Conservation (phyloP, 1,284 basidiomycete species). For the Rhodotorula sp. region DNA sequence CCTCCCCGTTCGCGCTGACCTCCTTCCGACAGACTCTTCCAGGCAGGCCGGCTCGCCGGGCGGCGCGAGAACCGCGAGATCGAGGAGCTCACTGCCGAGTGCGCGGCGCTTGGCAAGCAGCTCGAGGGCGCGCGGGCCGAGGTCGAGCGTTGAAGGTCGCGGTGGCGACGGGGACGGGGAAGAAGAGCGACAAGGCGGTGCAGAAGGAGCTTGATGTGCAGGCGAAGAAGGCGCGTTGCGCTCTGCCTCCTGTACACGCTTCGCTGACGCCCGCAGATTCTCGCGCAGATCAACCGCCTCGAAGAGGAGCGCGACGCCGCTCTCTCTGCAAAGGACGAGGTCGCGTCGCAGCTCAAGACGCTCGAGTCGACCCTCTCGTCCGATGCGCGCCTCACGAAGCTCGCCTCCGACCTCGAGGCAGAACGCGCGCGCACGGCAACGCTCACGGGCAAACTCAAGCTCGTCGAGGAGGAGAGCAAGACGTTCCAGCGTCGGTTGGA, state of each 20-base stretch:
- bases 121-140: not conserved
- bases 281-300: slow-evolving; percentile 1
- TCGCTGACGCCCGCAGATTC: too few species aligned
- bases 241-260: too few species aligned
- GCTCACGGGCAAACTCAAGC: not conserved
- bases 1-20: too few species aligned
- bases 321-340: not conserved
- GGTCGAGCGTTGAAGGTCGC: not conserved
- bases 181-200: not conserved
- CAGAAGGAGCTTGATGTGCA: not conserved
- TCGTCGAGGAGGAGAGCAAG: not conserved
- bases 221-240: slow-evolving; percentile 2
- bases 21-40: not conserved
- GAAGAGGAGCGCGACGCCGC: slow-evolving; percentile 9
- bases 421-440: not conserved
- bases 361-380: not conserved
- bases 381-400: not conserved
- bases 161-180: too few species aligned
- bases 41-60: not conserved
- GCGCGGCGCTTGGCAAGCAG: not conserved
- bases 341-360: not conserved
- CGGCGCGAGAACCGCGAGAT: slow-evolving; percentile 5
- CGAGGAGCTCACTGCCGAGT: not conserved
- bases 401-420: not conserved
- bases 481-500: not conserved